Evolutionary conservation across 2,329 filamentous ascomycete genomes (phyloP), one percentile per base, ranked within the genome.

Genomic region (Alternaria sp.): DNA sequence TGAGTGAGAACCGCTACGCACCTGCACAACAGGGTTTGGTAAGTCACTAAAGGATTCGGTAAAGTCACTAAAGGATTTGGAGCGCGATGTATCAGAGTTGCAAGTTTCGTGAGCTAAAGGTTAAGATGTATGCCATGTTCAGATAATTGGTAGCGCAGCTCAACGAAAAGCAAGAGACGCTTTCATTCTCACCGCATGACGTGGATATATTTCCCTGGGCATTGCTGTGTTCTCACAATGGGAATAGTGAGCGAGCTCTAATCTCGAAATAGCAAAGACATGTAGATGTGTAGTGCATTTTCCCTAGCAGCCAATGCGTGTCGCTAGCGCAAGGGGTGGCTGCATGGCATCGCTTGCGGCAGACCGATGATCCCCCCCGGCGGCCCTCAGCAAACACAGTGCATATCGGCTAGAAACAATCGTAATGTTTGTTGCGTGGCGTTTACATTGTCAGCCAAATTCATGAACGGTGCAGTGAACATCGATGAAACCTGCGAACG

Each of bases 1-100:
- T 75, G 3, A 54, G 55, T 23, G 79, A 78, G 5, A 56, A 58
- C 9, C 67, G 78, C 54, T 80, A 79, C 56, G 72, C 67, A 52
- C 2, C 39, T 51, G 29, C 40, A 23, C 28, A 37, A 11, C 62
- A 66, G 50, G 51, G 54, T 3, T 51, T 61, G 58, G 66, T 66
- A n/a, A 61, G 67, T 2, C 64, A 70, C 37, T 69, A 53, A 33
- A 14, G 5, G 7, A 24, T 2, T 36, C 10, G 33, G 23, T n/a
- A n/a, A n/a, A 61, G 67, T 2, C 64, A 70, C 37, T 69, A 53
- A 33, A 14, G 5, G 7, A 24, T 2, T 36, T n/a, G 33, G 23
- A 8, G 24, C n/a, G 24, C n/a, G 8, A 6, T 14, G 23, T 17
- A 33, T 8, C 5, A 40, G 41, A 26, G 21, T 46, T 26, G n/a